These are phyloP conservation scores for Akanthomyces uredinophilus DNA, from an alignment of 2,329 filamentous ascomycete genomes.

Conservation along the genomic window DNA sequence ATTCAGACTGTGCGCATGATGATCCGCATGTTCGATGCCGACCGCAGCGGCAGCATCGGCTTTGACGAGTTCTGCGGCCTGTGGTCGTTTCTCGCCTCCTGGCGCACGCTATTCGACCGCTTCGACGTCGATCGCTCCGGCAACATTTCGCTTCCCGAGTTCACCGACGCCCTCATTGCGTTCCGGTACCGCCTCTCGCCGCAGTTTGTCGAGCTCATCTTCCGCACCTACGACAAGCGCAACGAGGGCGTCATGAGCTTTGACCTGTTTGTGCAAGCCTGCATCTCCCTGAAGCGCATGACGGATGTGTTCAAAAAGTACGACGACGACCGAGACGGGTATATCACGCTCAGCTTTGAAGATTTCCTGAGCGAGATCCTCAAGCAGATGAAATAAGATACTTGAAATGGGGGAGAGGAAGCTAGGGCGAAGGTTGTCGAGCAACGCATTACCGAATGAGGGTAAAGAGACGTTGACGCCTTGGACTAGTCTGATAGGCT, in stretches of 20 bases:
- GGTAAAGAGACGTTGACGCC: background rate
- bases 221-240: constrained; percentile 81
- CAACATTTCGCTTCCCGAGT: constrained; percentile 81
- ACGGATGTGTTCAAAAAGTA: constrained; percentile 99
- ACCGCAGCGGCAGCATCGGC: constrained; percentile 81
- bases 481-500: background rate
- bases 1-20: constrained; percentile 94
- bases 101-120: constrained; percentile 90
- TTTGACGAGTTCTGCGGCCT: constrained; percentile 95
- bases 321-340: constrained; percentile 93
- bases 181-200: constrained; percentile 90
- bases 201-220: constrained; percentile 78
- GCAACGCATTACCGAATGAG: background rate
- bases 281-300: constrained; percentile 95
- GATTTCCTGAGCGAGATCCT: constrained; percentile 69
- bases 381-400: constrained; percentile 51
- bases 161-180: constrained; percentile 80
- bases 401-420: background rate
- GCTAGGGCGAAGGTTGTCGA: no score
- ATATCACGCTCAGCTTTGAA: constrained; percentile 78
- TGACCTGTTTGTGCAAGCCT: constrained; percentile 95
- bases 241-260: constrained; percentile 73
- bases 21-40: constrained; percentile 98
- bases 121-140: constrained; percentile 87
- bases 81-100: constrained; percentile 92